Percentiles rank a stretch among this genome's conserved stretches.
Conservation (phyloP, 441 rosid species). For the Euphorbia corollata region DNA sequence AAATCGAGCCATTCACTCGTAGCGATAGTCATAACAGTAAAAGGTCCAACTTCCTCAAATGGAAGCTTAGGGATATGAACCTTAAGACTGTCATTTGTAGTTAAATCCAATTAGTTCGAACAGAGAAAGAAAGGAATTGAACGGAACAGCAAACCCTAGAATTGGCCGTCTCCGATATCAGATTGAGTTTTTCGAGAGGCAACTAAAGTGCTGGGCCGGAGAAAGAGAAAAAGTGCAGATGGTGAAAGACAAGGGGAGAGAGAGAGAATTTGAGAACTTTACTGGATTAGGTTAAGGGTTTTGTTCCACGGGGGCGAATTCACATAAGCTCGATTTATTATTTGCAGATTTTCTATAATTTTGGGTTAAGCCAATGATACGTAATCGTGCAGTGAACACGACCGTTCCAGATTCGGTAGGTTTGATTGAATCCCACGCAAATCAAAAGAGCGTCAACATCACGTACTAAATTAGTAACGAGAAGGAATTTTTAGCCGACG, state of each 20-base stretch:
- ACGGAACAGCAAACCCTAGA: slow-evolving; percentile 29
- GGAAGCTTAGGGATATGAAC: slow-evolving; percentile 23
- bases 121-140: background rate
- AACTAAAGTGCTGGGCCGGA: background rate
- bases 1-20: slow-evolving; percentile 52
- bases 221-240: slow-evolving; percentile 17
- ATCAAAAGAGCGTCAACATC: background rate
- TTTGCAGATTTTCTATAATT: background rate
- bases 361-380: slow-evolving; percentile 6
- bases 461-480: background rate
- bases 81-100: slow-evolving; percentile 24
- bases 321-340: slow-evolving; percentile 18
- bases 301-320: background rate
- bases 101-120: background rate
- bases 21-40: slow-evolving; percentile 42
- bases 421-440: slow-evolving; percentile 19
- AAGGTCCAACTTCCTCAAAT: slow-evolving; percentile 29
- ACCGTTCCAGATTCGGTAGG: background rate
- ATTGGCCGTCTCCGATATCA: slow-evolving; percentile 19
- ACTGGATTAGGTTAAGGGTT: slow-evolving; percentile 16
- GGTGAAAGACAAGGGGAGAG: background rate
- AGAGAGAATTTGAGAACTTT: slow-evolving; percentile 4
- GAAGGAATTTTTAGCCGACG: background rate
- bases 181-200: slow-evolving; percentile 1
- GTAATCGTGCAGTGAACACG: background rate